A percentile compares a stretch with the other conserved stretches of the same genome.
Conservation (phyloP, 768 basidiomycete species). For the Hypsizygus marmoreus region DNA sequence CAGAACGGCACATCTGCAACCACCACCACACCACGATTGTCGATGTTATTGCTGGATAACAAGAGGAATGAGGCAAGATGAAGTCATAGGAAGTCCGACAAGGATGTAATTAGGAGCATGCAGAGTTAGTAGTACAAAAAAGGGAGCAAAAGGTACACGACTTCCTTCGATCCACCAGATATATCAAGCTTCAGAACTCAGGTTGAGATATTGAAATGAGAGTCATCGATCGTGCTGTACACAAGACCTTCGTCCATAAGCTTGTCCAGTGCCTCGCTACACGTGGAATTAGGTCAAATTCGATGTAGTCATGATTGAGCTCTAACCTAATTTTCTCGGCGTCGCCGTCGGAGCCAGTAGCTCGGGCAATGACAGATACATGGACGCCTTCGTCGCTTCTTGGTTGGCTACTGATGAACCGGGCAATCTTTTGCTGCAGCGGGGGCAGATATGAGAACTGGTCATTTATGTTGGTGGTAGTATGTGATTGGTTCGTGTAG, state of each 20-base stretch:
- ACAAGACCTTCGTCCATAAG: constrained; percentile 82
- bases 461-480: constrained; percentile 31
- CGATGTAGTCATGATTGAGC: not conserved
- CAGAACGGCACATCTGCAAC: too few species aligned
- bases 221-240: constrained; percentile 81
- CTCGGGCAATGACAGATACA: constrained; percentile 69
- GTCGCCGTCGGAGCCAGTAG: constrained; percentile 49
- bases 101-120: too few species aligned
- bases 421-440: constrained; percentile 64
- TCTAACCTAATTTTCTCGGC: constrained; percentile 66
- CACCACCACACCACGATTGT: too few species aligned
- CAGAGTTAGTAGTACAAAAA: constrained; percentile 3
- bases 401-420: constrained; percentile 57
- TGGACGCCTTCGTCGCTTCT: constrained; percentile 67
- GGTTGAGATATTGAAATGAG: constrained; percentile 65
- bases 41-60: too few species aligned
- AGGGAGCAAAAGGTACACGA: too few species aligned
- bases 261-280: constrained; percentile 70
- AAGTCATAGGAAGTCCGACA: too few species aligned
- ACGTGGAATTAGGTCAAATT: constrained; percentile 3
- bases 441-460: constrained; percentile 58
- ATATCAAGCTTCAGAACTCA: too few species aligned
- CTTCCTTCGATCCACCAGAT: too few species aligned
- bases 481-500: constrained; percentile 41
- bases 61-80: too few species aligned